phyloP scores from a whole-genome alignment of 2,329 filamentous ascomycete species.

The Alternaria hordeiaustralica region DNA sequence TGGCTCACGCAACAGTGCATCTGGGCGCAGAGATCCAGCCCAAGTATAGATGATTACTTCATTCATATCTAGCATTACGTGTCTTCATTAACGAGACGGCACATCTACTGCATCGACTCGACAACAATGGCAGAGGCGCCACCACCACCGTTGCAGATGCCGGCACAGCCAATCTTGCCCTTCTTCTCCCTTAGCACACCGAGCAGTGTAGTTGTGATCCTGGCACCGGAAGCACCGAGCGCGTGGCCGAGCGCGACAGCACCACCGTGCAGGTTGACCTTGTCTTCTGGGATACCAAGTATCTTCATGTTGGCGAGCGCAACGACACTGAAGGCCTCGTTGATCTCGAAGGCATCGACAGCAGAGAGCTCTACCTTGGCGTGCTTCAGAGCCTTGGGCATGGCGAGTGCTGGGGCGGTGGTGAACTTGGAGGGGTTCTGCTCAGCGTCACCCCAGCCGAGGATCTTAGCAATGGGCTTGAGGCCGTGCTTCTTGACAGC shows the following conservation, averaged over 20 bases:
- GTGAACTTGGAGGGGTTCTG: constrained; percentile 95
- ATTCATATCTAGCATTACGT: constrained; percentile 10
- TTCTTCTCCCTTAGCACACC: constrained; percentile 89
- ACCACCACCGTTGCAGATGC: constrained; percentile 97
- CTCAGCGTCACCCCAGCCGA: constrained; percentile 95
- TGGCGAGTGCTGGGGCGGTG: constrained; percentile 87
- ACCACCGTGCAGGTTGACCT: constrained; percentile 94
- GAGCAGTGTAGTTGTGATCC: constrained; percentile 88
- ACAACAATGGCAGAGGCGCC: constrained; percentile 93
- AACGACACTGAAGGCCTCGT: constrained; percentile 98
- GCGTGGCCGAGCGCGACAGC: constrained; percentile 96
- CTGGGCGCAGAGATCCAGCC: background rate
- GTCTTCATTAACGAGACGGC: constrained; percentile 3
- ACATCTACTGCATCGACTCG: constrained; percentile 61
- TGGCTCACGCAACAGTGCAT: background rate
- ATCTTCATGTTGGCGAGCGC: constrained; percentile 96
- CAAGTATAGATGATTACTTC: background rate
- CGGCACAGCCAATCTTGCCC: constrained; percentile 90
- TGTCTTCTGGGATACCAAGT: constrained; percentile 76
- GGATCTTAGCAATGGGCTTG: constrained; percentile 93
- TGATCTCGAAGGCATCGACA: constrained; percentile 97
- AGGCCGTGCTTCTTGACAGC: constrained; percentile 91
- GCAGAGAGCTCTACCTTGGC: constrained; percentile 78
- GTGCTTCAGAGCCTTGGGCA: constrained; percentile 97
- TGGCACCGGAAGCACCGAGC: constrained; percentile 89